These are phyloP conservation scores for Parathielavia appendiculata DNA, from an alignment of 495 filamentous ascomycete species.

Conservation along the genomic window DNA sequence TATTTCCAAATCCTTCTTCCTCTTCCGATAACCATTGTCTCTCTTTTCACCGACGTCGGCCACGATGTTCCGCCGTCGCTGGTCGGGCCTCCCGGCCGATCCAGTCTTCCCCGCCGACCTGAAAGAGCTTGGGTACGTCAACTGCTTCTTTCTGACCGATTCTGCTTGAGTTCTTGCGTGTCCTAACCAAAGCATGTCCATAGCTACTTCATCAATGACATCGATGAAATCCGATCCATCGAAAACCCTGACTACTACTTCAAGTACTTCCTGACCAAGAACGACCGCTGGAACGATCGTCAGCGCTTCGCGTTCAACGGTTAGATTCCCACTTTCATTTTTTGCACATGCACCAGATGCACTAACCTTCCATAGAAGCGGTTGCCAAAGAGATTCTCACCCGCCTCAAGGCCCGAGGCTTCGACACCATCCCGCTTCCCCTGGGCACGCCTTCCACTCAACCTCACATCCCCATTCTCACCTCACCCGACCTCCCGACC, in stretches of 20 bases:
- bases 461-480: constrained; percentile 64
- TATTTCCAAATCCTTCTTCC: neutral
- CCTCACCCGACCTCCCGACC: constrained; percentile 50
- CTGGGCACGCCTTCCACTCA: constrained; percentile 38
- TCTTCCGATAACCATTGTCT: constrained; percentile 6
- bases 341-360: neutral
- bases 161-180: neutral
- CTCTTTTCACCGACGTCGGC: neutral
- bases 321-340: constrained; percentile 29
- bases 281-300: constrained; percentile 64
- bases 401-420: constrained; percentile 55
- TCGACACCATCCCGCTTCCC: constrained; percentile 58
- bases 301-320: constrained; percentile 67
- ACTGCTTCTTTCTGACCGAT: neutral
- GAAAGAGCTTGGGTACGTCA: constrained; percentile 61
- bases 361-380: constrained; percentile 46
- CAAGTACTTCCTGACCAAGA: constrained; percentile 65
- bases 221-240: constrained; percentile 66
- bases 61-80: constrained; percentile 64
- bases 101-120: constrained; percentile 59
- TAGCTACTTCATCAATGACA: constrained; percentile 66
- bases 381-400: constrained; percentile 53
- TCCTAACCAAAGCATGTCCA: constrained; percentile 10
- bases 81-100: constrained; percentile 63
- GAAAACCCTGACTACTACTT: constrained; percentile 61